These are phyloP conservation scores for Phialophora verrucosa DNA, from an alignment of 2,329 filamentous ascomycete species.

Conservation along the genomic window DNA sequence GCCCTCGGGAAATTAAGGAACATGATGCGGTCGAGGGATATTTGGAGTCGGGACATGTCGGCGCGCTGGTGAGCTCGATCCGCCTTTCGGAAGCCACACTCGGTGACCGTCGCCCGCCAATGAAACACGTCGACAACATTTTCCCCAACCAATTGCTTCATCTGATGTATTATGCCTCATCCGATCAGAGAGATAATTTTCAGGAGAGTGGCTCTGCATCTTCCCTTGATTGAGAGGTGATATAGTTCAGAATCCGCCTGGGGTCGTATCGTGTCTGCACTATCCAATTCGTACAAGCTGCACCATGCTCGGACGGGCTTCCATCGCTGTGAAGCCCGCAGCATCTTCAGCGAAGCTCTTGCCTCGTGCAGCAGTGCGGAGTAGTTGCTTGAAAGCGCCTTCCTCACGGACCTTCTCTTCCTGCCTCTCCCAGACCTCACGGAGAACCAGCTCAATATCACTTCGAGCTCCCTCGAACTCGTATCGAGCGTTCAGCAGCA, in stretches of 20 bases:
- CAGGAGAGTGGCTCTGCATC: background rate
- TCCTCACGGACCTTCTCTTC: constrained; percentile 31
- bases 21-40: background rate
- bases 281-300: constrained; percentile 6
- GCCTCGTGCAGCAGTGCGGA: constrained; percentile 32
- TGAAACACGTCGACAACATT: constrained; percentile 8
- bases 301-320: constrained; percentile 31
- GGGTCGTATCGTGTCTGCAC: background rate
- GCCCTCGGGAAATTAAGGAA: background rate
- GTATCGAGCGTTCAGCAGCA: constrained; percentile 34
- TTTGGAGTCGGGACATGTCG: background rate
- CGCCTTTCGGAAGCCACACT: constrained; percentile 4
- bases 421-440: constrained; percentile 25
- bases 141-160: constrained; percentile 18
- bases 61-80: background rate
- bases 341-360: constrained; percentile 33
- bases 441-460: constrained; percentile 12
- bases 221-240: background rate
- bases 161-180: background rate
- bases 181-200: background rate
- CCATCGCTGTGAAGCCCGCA: constrained; percentile 23
- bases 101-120: constrained; percentile 2
- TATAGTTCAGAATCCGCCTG: background rate
- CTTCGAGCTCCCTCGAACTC: constrained; percentile 18
- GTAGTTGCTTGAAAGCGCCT: constrained; percentile 32